These are phyloP conservation scores for Prunus mongolica DNA, from an alignment of 306 rosid species.

Conservation along the genomic window DNA sequence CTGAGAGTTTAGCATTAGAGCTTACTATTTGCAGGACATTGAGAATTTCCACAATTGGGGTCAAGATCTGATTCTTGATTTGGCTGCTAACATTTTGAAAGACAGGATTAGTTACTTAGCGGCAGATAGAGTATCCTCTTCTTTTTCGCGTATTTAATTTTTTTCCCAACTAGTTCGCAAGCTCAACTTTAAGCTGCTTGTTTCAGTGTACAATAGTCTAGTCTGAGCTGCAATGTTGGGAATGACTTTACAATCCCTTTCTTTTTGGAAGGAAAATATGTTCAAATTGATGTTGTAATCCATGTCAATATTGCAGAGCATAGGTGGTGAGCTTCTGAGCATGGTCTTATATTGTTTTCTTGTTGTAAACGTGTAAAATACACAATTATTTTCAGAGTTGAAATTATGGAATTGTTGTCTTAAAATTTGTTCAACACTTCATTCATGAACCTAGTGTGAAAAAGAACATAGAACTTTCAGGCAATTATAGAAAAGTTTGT, in stretches of 20 bases:
- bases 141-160: background rate
- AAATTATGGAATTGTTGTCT: too few species aligned
- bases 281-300: background rate
- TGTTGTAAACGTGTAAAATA: too few species aligned
- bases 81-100: background rate
- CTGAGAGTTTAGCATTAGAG: slow-evolving; percentile 28
- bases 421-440: too few species aligned
- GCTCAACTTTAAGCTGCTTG: background rate
- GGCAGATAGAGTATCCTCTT: background rate
- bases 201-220: background rate
- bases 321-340: too few species aligned
- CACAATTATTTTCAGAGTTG: too few species aligned
- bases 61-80: background rate
- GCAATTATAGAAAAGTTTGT: too few species aligned
- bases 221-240: background rate
- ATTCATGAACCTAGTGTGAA: too few species aligned
- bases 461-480: too few species aligned
- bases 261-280: background rate
- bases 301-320: too few species aligned
- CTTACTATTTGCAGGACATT: slow-evolving; percentile 1
- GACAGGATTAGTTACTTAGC: background rate
- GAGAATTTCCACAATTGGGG: background rate
- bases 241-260: background rate
- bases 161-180: background rate
- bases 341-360: too few species aligned